Base-by-base conservation (phyloP, 768 basidiomycete genomes). In the Rhodosporidiobolus sp. region DNA sequence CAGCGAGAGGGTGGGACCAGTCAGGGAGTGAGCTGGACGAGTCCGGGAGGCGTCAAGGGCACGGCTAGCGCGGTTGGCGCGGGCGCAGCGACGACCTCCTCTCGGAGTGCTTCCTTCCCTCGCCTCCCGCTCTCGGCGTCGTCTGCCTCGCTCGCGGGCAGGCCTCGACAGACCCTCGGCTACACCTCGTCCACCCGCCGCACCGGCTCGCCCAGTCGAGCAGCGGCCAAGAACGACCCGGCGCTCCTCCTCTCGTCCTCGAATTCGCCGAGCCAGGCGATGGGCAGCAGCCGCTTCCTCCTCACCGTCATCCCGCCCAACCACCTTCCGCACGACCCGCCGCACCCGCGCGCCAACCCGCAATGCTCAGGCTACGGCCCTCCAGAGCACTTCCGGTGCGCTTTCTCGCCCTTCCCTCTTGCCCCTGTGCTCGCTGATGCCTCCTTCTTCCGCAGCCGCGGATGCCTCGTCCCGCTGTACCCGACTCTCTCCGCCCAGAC, bases 401-500 rank as follows among this genome's bases (percentile, higher is more conserved):
- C 45, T 86, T 87, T 7, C 77, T 85, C 38, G 56, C 24, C 28
- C 49, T 46, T 53, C n/a, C 30, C 32, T 28, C 11, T 30, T 43
- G 9, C 19, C 9, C 24, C 16, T 8, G 2, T 6, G 7, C 6
- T 28, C 8, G 6, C 61, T 57, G 45, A 57, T 65, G 32, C 2
- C 7, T 32, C 24, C 3, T 3, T 49, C 10, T 3, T 24, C 1
- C 43, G 88, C 86, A 77, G 86, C 22, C 86, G 94, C 35, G 94
- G 94, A 14, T 88, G 87, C n/a, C 84, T 98, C 20, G 86, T 97
- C 8, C 89, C 94, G 0, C 84, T 98, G 0, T 87, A 94, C 79
- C 84, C 93, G 10, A 91, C 89, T 0, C 83, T 98, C 2, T 88
- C 91, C 53, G 86, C 88, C 1, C 94, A 96, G 79, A 82, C 96